Conservation (phyloP, 75 land plant genomes). For the Selaginella tamariscina region DNA sequence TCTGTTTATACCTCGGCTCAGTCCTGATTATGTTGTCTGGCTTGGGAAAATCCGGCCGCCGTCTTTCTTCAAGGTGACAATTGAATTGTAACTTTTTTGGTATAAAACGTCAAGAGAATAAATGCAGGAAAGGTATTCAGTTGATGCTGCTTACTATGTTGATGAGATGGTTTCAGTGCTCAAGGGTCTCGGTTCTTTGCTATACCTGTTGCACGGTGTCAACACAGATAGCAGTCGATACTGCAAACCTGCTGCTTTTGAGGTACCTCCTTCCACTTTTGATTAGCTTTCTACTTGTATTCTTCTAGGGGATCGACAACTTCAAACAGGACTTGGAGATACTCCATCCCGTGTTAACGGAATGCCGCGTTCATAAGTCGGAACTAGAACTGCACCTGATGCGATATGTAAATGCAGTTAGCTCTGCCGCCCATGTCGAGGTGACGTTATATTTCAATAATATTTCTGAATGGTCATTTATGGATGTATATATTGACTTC, state of each 20-base stretch:
- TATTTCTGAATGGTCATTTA: not conserved
- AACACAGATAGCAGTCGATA: constrained; percentile 79
- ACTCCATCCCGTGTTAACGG: constrained; percentile 83
- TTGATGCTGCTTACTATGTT: constrained; percentile 43
- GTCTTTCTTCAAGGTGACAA: constrained; percentile 46
- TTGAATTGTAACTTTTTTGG: no score
- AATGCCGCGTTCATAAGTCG: constrained; percentile 75
- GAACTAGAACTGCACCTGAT: constrained; percentile 59
- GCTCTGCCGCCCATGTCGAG: constrained; percentile 94
- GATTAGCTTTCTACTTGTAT: not conserved
- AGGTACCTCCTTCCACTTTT: constrained; percentile 28
- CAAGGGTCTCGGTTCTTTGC: constrained; percentile 22
- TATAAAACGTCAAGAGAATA: no score
- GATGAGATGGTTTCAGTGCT: constrained; percentile 57
- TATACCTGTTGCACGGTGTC: constrained; percentile 70
- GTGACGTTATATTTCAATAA: constrained; percentile 11
- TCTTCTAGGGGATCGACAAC: constrained; percentile 53
- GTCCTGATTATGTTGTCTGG: constrained; percentile 87
- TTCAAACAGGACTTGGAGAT: constrained; percentile 45
- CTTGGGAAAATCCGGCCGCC: constrained; percentile 64
- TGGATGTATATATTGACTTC: constrained; percentile 3
- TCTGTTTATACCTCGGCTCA: constrained; percentile 65
- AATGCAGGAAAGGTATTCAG: constrained; percentile 60
- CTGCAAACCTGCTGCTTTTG: constrained; percentile 70
- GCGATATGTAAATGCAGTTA: constrained; percentile 81